A percentile compares a stretch with the other conserved stretches of the same genome.
Conservation (phyloP, 2,329 filamentous ascomycete species). For the Teratosphaeriaceae sp. region DNA sequence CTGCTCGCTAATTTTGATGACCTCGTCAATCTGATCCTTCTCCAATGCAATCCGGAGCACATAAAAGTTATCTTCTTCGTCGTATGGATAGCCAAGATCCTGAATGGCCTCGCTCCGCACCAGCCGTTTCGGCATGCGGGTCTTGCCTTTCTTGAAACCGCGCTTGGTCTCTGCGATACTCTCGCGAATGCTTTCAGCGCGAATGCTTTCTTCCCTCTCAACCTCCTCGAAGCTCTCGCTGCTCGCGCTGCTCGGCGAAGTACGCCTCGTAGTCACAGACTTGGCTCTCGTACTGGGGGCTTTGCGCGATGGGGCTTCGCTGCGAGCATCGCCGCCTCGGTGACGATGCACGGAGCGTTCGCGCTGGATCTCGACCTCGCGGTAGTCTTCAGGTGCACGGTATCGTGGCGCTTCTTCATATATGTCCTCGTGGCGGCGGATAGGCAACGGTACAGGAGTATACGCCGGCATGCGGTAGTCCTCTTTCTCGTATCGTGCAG, state of each 20-base stretch:
- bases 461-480: conserved; percentile 59
- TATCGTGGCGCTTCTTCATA: conserved; percentile 52
- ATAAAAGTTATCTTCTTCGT: conserved; percentile 79
- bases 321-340: conserved; percentile 10
- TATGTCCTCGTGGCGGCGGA: conserved; percentile 55
- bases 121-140: conserved; percentile 72
- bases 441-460: conserved; percentile 62
- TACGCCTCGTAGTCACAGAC: conserved; percentile 11
- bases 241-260: conserved; percentile 31
- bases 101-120: conserved; percentile 75
- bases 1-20: conserved; percentile 75
- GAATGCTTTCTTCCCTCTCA: conserved; percentile 15
- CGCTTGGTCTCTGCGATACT: conserved; percentile 16
- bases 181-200: conserved; percentile 18
- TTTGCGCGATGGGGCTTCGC: conserved; percentile 8
- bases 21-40: conserved; percentile 80
- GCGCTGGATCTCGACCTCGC: conserved; percentile 43
- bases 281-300: conserved; percentile 13
- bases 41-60: conserved; percentile 79
- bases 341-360: conserved; percentile 35
- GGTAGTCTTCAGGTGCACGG: conserved; percentile 39
- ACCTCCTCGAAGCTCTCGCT: conserved; percentile 18
- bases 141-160: conserved; percentile 65
- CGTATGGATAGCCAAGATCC: conserved; percentile 78
- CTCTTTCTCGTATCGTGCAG: conserved; percentile 52